phyloP scores from a whole-genome alignment of 2,329 filamentous ascomycete genomes.

The Botrytis elliptica region DNA sequence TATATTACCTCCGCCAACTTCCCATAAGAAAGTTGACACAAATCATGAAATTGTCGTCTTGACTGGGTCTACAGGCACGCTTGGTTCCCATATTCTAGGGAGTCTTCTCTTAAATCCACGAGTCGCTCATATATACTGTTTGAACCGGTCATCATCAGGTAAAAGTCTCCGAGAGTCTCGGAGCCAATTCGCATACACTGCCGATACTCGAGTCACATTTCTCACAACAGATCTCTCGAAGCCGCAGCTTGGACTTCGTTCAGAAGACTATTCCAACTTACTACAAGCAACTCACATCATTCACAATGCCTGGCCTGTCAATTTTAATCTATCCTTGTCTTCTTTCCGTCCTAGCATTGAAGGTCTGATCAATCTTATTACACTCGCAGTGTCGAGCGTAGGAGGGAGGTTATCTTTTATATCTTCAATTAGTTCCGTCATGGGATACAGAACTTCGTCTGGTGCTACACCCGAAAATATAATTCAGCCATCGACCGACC shows the following conservation, averaged over 20 bases:
- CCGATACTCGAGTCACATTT: not conserved
- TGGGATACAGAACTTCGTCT: conserved; percentile 37
- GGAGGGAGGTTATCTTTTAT: conserved; percentile 32
- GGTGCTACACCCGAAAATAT: conserved; percentile 15
- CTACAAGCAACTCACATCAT: conserved; percentile 28
- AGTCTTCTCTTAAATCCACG: not conserved
- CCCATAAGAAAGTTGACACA: not conserved
- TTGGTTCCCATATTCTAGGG: not conserved
- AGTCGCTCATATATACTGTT: not conserved
- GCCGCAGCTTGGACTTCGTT: not conserved
- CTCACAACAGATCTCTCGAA: not conserved
- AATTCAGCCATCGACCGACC: not conserved
- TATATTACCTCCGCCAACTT: not conserved
- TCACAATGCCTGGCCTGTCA: not conserved
- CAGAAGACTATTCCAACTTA: conserved; percentile 40
- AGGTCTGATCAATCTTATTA: conserved; percentile 42
- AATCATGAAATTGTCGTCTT: not conserved
- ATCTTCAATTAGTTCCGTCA: conserved; percentile 32
- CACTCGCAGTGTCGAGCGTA: conserved; percentile 20
- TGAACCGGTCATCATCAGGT: not conserved
- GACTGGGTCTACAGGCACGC: not conserved
- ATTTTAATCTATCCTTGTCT: conserved; percentile 32
- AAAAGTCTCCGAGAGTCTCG: too few species aligned
- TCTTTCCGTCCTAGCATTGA: conserved; percentile 41
- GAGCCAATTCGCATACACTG: not conserved